Conservation (phyloP, 2,329 filamentous ascomycete genomes). For the Pezicula carpinea region DNA sequence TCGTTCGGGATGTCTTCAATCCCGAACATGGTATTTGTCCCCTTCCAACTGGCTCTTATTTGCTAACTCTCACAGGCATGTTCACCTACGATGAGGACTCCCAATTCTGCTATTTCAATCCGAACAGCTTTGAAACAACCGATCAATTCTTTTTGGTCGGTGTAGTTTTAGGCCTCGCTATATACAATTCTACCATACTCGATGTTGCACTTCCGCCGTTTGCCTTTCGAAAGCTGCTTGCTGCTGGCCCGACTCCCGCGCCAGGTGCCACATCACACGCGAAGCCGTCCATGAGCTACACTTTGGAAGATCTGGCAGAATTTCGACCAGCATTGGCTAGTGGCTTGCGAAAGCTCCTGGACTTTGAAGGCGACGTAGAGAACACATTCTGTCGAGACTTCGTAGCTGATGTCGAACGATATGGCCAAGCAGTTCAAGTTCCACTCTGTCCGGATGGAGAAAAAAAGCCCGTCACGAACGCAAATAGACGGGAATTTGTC, state of each 20-base stretch:
- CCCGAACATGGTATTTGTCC: constrained; percentile 69
- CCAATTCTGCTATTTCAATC: constrained; percentile 88
- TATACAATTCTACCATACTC: constrained; percentile 91
- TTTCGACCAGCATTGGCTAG: constrained; percentile 71
- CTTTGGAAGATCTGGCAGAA: constrained; percentile 77
- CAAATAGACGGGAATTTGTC: constrained; percentile 81
- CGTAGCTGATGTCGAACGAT: constrained; percentile 70
- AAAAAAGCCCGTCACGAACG: constrained; percentile 71
- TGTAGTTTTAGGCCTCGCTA: constrained; percentile 80
- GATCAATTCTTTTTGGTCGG: constrained; percentile 91
- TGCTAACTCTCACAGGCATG: constrained; percentile 53
- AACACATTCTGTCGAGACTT: constrained; percentile 79
- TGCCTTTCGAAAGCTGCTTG: constrained; percentile 80
- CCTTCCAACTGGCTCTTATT: background rate
- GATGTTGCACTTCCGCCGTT: constrained; percentile 86
- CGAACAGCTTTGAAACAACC: constrained; percentile 81
- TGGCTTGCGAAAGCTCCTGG: constrained; percentile 71
- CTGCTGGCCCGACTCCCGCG: constrained; percentile 62
- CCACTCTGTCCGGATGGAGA: constrained; percentile 74
- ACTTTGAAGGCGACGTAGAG: constrained; percentile 81
- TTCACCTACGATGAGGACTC: constrained; percentile 92
- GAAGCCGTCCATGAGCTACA: constrained; percentile 63
- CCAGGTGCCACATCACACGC: constrained; percentile 51
- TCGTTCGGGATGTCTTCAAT: constrained; percentile 87
- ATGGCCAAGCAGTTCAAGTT: constrained; percentile 61